phyloP scores from a whole-genome alignment of 2,329 filamentous ascomycete genomes.

The Elsinoe batatas region DNA sequence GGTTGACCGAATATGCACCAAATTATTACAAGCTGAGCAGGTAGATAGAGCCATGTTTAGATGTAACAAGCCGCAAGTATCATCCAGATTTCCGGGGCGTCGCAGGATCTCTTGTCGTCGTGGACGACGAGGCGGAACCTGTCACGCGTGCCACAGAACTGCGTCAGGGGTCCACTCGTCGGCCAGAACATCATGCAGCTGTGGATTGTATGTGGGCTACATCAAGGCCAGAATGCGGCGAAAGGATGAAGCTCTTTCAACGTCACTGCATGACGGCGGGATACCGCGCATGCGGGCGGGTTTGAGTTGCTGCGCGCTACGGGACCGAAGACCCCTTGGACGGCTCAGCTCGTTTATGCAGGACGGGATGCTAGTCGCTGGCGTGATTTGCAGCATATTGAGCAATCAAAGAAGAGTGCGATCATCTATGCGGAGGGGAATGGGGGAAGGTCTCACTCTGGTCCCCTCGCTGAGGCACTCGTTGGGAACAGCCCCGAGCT shows the following conservation, averaged over 20 bases:
- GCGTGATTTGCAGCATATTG: not conserved
- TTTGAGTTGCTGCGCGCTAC: not conserved
- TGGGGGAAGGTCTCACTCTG: not conserved
- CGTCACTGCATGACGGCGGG: not conserved
- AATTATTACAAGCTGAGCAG: constrained; percentile 61
- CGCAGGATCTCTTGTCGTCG: not conserved
- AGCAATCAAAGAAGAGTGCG: not conserved
- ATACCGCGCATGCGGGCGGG: not conserved
- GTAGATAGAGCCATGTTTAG: not conserved
- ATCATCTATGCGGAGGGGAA: not conserved
- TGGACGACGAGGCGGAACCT: not conserved
- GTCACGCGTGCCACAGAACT: not conserved
- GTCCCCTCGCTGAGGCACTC: not conserved
- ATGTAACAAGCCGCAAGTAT: not conserved
- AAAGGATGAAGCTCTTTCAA: constrained; percentile 6
- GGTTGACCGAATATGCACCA: constrained; percentile 80
- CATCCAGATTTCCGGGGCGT: not conserved
- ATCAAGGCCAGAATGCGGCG: not conserved
- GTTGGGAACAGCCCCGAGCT: not conserved
- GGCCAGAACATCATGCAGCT: not conserved
- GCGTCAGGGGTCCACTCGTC: not conserved
- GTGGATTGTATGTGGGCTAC: too few species aligned
- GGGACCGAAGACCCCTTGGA: too few species aligned
- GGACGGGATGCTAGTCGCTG: too few species aligned
- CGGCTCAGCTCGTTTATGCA: too few species aligned